A percentile compares a stretch with the other conserved stretches of the same genome.
Evolutionary conservation across 2,329 filamentous ascomycete genomes (phyloP).

Genomic region (Claviceps cyperi): DNA sequence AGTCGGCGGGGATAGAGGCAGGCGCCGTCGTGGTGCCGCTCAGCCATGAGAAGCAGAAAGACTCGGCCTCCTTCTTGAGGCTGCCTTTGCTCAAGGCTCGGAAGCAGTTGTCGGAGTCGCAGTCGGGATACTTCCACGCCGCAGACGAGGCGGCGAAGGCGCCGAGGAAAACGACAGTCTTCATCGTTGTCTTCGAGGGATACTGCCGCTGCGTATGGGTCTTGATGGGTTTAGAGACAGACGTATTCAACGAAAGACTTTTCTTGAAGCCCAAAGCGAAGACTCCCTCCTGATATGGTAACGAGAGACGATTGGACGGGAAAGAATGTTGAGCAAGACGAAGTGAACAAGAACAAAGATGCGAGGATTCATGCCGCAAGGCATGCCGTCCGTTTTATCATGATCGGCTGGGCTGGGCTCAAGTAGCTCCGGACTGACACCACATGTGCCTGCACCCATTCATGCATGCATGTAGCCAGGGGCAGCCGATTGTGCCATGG

Average conservation of each 20-base stretch:
- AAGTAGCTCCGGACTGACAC: background rate
- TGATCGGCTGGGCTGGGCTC: background rate
- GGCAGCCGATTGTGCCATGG: background rate
- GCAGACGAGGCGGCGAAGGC: conserved; percentile 18
- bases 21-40: conserved; percentile 14
- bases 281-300: background rate
- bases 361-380: background rate
- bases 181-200: conserved; percentile 18
- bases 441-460: background rate
- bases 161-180: conserved; percentile 16
- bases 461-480: background rate
- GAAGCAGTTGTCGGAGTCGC: conserved; percentile 22
- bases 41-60: conserved; percentile 21
- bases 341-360: background rate
- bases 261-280: background rate
- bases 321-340: background rate
- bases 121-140: conserved; percentile 16
- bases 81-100: conserved; percentile 20
- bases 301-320: conserved; percentile 1
- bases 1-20: conserved; percentile 17
- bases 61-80: conserved; percentile 14
- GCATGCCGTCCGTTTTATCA: conserved; percentile 1
- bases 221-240: conserved; percentile 7
- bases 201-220: background rate
- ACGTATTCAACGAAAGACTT: background rate